phyloP scores from a whole-genome alignment of 148 eudicot species.

The Heliamphora exappendiculata region DNA sequence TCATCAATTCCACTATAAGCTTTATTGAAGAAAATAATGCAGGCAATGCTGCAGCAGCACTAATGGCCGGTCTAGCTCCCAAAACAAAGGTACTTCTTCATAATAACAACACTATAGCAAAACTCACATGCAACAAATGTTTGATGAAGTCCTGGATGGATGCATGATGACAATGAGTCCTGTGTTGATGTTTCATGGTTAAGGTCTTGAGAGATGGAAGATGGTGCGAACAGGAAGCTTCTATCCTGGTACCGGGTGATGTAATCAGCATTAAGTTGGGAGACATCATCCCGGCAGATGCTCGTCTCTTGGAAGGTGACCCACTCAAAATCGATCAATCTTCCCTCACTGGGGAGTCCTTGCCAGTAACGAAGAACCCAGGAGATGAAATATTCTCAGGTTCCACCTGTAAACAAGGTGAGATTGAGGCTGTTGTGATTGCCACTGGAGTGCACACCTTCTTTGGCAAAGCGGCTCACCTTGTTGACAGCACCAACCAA shows the following conservation, averaged over 20 bases:
- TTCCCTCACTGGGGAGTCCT: constrained; percentile 84
- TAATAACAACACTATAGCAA: neutral
- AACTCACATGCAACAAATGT: neutral
- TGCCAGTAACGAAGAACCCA: constrained; percentile 63
- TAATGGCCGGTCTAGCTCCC: constrained; percentile 89
- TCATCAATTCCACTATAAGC: constrained; percentile 78
- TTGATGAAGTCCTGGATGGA: neutral
- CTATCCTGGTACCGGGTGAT: constrained; percentile 71
- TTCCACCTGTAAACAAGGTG: constrained; percentile 85
- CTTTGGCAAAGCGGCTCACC: constrained; percentile 88
- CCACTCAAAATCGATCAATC: constrained; percentile 77
- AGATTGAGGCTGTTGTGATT: constrained; percentile 72
- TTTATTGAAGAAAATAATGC: constrained; percentile 78
- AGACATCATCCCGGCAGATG: constrained; percentile 77
- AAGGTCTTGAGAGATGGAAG: constrained; percentile 56
- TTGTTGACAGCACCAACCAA: constrained; percentile 72
- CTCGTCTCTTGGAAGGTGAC: constrained; percentile 74
- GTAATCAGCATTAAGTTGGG: constrained; percentile 68
- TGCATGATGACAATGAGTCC: neutral
- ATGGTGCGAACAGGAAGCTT: constrained; percentile 62
- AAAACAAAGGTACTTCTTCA: constrained; percentile 48
- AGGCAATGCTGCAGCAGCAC: constrained; percentile 78
- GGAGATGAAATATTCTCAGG: constrained; percentile 72
- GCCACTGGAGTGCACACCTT: constrained; percentile 86
- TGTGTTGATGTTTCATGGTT: constrained; percentile 7